Percentiles rank a stretch among this genome's conserved stretches.
phyloP scores from a whole-genome alignment of 306 rosid genomes.

The Fagus crenata region DNA sequence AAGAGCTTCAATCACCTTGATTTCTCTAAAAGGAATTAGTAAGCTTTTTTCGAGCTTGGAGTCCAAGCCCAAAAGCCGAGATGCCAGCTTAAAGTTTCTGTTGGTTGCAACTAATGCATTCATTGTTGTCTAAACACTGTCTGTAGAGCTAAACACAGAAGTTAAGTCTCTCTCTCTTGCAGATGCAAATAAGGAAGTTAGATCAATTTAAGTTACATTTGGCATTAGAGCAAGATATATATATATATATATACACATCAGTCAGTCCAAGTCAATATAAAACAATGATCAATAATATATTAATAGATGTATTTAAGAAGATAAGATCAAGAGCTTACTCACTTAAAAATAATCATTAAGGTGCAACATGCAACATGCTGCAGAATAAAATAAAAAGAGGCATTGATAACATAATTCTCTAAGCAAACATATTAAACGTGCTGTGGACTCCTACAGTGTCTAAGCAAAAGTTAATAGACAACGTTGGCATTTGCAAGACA shows the following conservation, averaged over 20 bases:
- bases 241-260: background rate
- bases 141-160: constrained; percentile 22
- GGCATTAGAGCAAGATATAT: constrained; percentile 9
- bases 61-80: constrained; percentile 84
- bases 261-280: constrained; percentile 31
- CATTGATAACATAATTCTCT: too few species aligned
- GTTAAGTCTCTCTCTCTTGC: constrained; percentile 19
- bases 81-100: constrained; percentile 88
- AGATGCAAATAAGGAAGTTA: constrained; percentile 19
- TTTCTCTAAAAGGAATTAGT: constrained; percentile 90
- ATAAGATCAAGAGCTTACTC: background rate
- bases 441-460: background rate
- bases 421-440: too few species aligned
- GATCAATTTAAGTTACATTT: constrained; percentile 20
- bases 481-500: constrained; percentile 5
- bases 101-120: constrained; percentile 93
- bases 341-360: background rate
- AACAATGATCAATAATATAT: constrained; percentile 2
- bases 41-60: constrained; percentile 92
- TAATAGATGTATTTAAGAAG: constrained; percentile 5
- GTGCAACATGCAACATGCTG: background rate
- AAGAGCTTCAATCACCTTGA: constrained; percentile 54
- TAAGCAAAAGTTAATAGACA: background rate
- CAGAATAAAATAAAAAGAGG: background rate
- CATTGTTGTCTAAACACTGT: constrained; percentile 44